Conservation (phyloP, 2,329 filamentous ascomycete genomes). For the Paecilomyces formosus region DNA sequence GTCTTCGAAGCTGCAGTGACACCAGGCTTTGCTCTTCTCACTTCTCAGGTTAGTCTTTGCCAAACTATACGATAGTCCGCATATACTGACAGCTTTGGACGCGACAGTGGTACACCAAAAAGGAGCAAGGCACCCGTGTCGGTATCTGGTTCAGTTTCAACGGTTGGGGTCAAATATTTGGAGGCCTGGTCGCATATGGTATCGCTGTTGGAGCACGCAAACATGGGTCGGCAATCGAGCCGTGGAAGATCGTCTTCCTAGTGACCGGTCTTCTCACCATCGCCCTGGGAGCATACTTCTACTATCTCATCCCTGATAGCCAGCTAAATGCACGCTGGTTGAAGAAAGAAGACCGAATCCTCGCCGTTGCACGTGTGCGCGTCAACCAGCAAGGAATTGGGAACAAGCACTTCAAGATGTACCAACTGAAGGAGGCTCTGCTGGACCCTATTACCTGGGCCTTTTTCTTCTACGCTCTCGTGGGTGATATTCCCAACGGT, state of each 20-base stretch:
- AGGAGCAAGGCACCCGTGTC: slow-evolving; percentile 56
- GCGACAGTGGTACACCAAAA: slow-evolving; percentile 62
- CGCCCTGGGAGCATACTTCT: slow-evolving; percentile 41
- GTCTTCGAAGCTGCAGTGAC: slow-evolving; percentile 62
- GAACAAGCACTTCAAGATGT: slow-evolving; percentile 60
- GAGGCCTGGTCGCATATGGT: slow-evolving; percentile 56
- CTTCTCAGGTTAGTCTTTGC: slow-evolving; percentile 39
- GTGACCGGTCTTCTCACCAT: slow-evolving; percentile 48
- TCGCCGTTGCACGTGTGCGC: slow-evolving; percentile 64
- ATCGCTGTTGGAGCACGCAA: slow-evolving; percentile 50
- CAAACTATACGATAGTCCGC: not conserved
- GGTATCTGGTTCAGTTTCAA: slow-evolving; percentile 65
- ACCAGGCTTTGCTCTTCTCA: slow-evolving; percentile 61
- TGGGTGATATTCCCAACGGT: slow-evolving; percentile 53
- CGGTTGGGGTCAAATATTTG: slow-evolving; percentile 56
- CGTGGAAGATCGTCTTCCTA: slow-evolving; percentile 59
- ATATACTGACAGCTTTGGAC: not conserved
- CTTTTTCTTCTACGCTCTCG: slow-evolving; percentile 50
- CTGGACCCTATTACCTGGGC: slow-evolving; percentile 54
- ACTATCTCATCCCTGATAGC: slow-evolving; percentile 51
- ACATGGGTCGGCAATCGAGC: slow-evolving; percentile 51
- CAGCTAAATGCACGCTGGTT: slow-evolving; percentile 57
- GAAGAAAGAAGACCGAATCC: slow-evolving; percentile 56
- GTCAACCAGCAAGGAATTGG: slow-evolving; percentile 70
- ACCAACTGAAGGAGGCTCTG: slow-evolving; percentile 56